Base-by-base conservation (phyloP, 306 rosid genomes). In the Lotus japonicus region DNA sequence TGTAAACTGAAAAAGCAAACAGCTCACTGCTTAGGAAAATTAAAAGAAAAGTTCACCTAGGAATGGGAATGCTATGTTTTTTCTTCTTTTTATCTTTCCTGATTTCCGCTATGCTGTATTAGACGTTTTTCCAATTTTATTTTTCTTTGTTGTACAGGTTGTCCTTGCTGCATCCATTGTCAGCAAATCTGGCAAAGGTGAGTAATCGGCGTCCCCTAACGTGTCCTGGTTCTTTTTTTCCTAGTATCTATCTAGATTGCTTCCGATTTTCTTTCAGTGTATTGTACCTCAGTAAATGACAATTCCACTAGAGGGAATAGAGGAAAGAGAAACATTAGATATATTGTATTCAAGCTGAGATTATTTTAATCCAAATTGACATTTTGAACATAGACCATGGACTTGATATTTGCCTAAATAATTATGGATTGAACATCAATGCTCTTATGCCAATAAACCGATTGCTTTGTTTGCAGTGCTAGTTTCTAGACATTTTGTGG, bases 161-260 rank as follows among this genome's bases (percentile, higher is more conserved):
- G 97, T 92, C 69, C 97, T 92, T 58, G 98, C 91, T 15, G 96
- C 97, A 75, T 90, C 98, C 26, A 12, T 75, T 48, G 69, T 92
- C 58, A 64, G 89, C 85, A 92, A 92, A 90, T 88, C 98, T 73
- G 98, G 97, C 12, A 92, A 92, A 85, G 97, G 98, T 90, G 67
- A 82, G 91, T 74, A 72, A 64, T 38, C 44, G 65, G 50, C 16
- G 3, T 1, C 51, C 63, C 49, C 51, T 14, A 23, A 19, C 42
- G 31, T 9, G n/a, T n/a, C n/a, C n/a, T n/a, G n/a, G n/a, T n/a
- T n/a, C n/a, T n/a, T 2, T n/a, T 17, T 13, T 3, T 42, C 12
- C 4, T n/a, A 17, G 35, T 18, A 11, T 57, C 11, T 76, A 35
- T 54, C 2, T 9, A 19, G 48, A 31, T 48, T 51, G 38, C 77